Evolutionary conservation across 2,329 filamentous ascomycete species (phyloP), one percentile per base, ranked within the genome.

Genomic region (Beauveria australis): DNA sequence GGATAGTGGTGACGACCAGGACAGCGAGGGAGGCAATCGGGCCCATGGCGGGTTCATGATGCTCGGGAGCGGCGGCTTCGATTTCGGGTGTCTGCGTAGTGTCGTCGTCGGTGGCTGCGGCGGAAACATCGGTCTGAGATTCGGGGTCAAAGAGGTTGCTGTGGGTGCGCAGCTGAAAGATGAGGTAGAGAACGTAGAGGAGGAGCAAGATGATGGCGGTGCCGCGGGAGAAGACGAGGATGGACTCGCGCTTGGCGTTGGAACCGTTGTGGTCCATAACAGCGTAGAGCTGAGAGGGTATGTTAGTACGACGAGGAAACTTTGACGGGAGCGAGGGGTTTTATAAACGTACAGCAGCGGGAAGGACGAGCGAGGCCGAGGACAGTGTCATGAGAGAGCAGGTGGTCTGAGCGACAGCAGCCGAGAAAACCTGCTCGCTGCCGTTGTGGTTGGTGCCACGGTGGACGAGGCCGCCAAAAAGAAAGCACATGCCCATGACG

Each of bases 401-500:
- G 16, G 82, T 92, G 46, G 90, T 92, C 66, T 89, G 89, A 43
- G 90, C 90, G 55, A 89, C 89, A 6, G 87, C 91, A 10, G 81
- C 80, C 64, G 91, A 89, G 74, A 93, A 94, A 16, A 69, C 76
- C 70, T 93, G 89, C 72, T 93, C 87, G 49, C 74, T 78, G 65
- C 82, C 82, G 53, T 76, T 72, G 44, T 87, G 86, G 19, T 82
- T 79, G 40, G 76, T 70, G 63, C 81, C 79, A 61, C 77, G 77
- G 75, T 86, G 85, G 64, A 80, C 79, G 62, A 91, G 76, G 37
- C 89, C 89, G 60, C 89, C 89, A 60, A 89, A 82, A 65, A 92
- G 78, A 76, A 91, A 91, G 74, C 88, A 91, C 80, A 89, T 90
- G 67, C 89, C 88, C 71, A 92, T 82, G 52, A 92, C 93, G 24